Evolutionary conservation across 2,329 filamentous ascomycete species (phyloP).

Genomic region (Fusarium globosum): DNA sequence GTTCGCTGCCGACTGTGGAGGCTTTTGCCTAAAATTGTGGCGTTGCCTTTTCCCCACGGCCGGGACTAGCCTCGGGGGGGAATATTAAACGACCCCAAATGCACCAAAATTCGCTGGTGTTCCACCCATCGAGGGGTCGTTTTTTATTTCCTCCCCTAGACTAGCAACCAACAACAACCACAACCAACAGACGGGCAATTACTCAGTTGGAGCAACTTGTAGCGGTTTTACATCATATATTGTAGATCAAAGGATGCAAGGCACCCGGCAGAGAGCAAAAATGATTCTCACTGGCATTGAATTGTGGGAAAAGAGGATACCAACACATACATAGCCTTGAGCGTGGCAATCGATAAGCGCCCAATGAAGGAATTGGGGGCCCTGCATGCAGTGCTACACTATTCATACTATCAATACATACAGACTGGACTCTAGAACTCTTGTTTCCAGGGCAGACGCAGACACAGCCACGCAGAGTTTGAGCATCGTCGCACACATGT

Average conservation of each 20-base stretch:
- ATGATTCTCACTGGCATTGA: neutral
- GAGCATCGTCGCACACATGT: slow-evolving; percentile 2
- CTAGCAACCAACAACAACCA: slow-evolving; percentile 23
- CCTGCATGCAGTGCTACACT: slow-evolving; percentile 27
- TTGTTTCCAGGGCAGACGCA: slow-evolving; percentile 2
- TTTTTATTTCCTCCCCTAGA: too few relatives aligned
- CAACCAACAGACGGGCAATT: neutral
- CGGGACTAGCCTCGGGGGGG: slow-evolving; percentile 5
- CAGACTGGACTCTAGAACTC: slow-evolving; percentile 2
- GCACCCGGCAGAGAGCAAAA: slow-evolving; percentile 8
- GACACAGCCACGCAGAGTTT: slow-evolving; percentile 25
- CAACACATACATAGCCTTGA: neutral
- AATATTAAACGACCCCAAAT: too few relatives aligned
- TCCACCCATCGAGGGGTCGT: too few relatives aligned
- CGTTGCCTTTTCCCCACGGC: slow-evolving; percentile 17
- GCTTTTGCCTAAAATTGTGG: slow-evolving; percentile 41
- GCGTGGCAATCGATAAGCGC: slow-evolving; percentile 28
- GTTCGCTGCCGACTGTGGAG: slow-evolving; percentile 30
- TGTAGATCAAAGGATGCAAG: slow-evolving; percentile 34
- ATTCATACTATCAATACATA: slow-evolving; percentile 25
- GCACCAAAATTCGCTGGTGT: too few relatives aligned
- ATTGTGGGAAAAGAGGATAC: neutral
- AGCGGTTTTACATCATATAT: neutral
- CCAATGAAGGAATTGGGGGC: slow-evolving; percentile 20
- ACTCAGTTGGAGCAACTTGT: neutral